Base-by-base conservation (phyloP, 805 yeast species). In the Yueomyces sinensis region DNA sequence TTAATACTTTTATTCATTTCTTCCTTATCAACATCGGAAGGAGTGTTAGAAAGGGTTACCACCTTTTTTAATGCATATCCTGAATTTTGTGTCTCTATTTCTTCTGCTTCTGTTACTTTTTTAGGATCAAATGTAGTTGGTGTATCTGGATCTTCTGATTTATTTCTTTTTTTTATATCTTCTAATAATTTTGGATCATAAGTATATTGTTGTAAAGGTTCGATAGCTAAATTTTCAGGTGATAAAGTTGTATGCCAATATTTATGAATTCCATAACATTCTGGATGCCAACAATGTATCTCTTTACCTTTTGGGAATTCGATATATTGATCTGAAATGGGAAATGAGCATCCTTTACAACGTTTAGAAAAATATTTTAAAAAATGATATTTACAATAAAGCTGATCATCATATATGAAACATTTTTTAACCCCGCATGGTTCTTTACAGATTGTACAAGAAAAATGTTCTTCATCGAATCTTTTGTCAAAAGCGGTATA, bases 251-350 rank as follows among this genome's bases (percentile, higher is more conserved):
- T 94, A 52, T 84, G 86, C 98, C 98, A 91, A 50, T 84, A 87
- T 56, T 87, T 87, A 62, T 82, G 87, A 32, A 91, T 93, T 86
- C 93, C 93, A 53, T 86, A 91, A 63, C 99, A 91, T 54, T 93
- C 97, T 2, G 96, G 97, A 58, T 91, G 99, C 99, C 99, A 91
- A 53, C 84, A 94, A 55, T 87, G 94, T 38, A 82, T 79, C 45
- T 78, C 70, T 17, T 95, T 95, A 33, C 95, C 95, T 45, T 91
- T 69, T 40, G 75, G 82, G 31, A 89, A 74, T 56, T 89, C 95
- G 27, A 89, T 95, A 56, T 86, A 91, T 52, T 91, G 97, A 52
- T 86, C 86, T 27, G 93, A 71, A 34, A 93, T 91, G 1, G 96
- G 82, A 27, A 82, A 77, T 38, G 76, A 70, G 60, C 99, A 91